Percentiles rank a stretch among this genome's conserved stretches.
phyloP scores from a whole-genome alignment of 208 protist species.

The Polymyxa betae region DNA sequence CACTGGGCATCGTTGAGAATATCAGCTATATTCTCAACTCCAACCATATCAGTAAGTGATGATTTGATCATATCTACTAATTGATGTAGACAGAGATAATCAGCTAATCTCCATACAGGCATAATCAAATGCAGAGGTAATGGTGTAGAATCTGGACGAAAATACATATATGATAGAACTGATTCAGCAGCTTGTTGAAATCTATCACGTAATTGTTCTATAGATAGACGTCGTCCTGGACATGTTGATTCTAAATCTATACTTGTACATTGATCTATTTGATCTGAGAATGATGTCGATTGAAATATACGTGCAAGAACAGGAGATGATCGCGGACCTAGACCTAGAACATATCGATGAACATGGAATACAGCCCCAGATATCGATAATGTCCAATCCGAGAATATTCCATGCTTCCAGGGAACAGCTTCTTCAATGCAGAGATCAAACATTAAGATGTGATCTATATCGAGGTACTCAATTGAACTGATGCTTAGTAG shows the following conservation, averaged over 20 bases:
- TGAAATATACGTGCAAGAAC: background rate
- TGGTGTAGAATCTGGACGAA: background rate
- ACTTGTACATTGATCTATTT: background rate
- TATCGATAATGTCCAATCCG: background rate
- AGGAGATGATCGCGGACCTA: background rate
- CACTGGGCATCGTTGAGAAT: background rate
- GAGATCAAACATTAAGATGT: no score
- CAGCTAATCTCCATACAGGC: conserved; percentile 26
- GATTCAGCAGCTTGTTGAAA: background rate
- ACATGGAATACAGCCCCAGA: background rate
- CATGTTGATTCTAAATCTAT: background rate
- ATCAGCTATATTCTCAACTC: background rate
- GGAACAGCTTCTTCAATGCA: background rate
- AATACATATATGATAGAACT: conserved; percentile 37
- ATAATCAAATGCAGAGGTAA: background rate
- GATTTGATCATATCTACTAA: background rate
- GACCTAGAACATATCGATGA: background rate
- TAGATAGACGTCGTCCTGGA: background rate
- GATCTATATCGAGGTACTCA: no score
- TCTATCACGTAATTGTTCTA: background rate
- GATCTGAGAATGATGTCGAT: background rate
- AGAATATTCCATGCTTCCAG: background rate
- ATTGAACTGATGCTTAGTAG: no score
- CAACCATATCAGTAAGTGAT: background rate
- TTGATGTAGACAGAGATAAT: background rate